Base-by-base conservation (phyloP, 176 grass and related monocot species). In the Juncus effusus region DNA sequence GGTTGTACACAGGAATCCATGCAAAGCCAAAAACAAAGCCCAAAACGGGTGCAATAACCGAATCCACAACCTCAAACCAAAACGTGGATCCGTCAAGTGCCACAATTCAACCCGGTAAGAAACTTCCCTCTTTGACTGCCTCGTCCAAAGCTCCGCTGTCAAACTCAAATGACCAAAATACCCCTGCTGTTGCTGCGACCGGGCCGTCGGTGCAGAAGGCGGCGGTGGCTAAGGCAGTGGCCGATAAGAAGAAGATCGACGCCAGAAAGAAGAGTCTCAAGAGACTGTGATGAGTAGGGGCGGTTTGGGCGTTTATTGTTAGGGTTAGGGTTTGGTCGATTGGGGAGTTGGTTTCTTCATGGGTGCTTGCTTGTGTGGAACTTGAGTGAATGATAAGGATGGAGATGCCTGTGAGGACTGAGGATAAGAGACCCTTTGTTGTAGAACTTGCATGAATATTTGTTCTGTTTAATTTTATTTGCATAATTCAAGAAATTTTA, bases 191-290 rank as follows among this genome's bases (percentile, higher is more conserved):
- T 51, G 54, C 76, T 75, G 28, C 50, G 28, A 6, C 63, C 28
- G 88, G 85, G 15, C 51, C 80, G 73, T 84, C 88, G 0, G 40
- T 45, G 10, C 79, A 78, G 28, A 76, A 57, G n/a, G 12, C 51
- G 16, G 59, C 40, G 8, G 56, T 68, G 12, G 49, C 16, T 6
- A 93, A 87, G 76, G 35, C 59, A 50, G 57, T 79, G 13, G 58
- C 72, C 0, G 94, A 99, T 72, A 99, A 92, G 82, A 97, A 84
- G 85, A 97, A 80, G 75, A 80, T 76, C 16, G 94, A 99, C 70
- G 88, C 88, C 3, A 84, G 88, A 74, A 99, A 99, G 85, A 99
- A 87, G 64, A 87, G 88, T 77, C 68, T 90, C 80, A 99, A 99
- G 81, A 89, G 88, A 84, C 60, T 99, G 28, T 89, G 76, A 71